Base-by-base conservation (phyloP, 352 stramenopile genomes). In the Aphanomyces euteiches region DNA sequence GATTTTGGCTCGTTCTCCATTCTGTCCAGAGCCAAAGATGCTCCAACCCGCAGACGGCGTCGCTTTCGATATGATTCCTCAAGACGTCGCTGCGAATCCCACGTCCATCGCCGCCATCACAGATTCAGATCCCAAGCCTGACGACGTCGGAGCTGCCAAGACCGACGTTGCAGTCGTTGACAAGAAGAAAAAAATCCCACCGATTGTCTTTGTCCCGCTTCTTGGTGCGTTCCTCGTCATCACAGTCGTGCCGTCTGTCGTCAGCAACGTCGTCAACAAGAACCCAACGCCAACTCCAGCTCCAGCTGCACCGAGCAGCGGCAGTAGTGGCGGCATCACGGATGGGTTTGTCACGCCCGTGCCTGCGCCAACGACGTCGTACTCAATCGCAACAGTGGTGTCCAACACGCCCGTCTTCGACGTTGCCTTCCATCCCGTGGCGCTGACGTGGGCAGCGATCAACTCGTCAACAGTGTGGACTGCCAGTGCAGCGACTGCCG, bases 231-330 rank as follows among this genome's bases (percentile, higher is more conserved):
- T 70, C 21, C 36, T 70, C 54, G 64, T 70, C 54, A 70, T 70
- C n/a, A 70, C 64, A 3, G 39, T 70, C 15, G 64, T 70, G 7
- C 64, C 64, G 4, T 70, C 64, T 15, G 64, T 70, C 48, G 45
- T 70, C 19, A 70, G 64, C 64, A 70, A 70, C 40, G 19, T 70
- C 13, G 61, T 70, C 43, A 70, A 64, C 54, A 70, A 70, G 54
- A 43, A 21, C 17, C 64, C 63, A 21, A 39, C 41, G 45, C 63
- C 64, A 41, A 37, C 64, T 3, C 64, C 64, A 13, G 10, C 43
- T 12, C 10, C 43, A 50, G 10, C 43, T 37, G 54, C 54, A 28
- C 63, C 63, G 3, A 28, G 17, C 19, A 28, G 28, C 1, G 54
- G 17, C 54, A 19, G 3, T 19, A 39, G 36, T 39, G 21, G 54